Conservation (phyloP, 306 rosid species). For the Acacia crassicarpa region DNA sequence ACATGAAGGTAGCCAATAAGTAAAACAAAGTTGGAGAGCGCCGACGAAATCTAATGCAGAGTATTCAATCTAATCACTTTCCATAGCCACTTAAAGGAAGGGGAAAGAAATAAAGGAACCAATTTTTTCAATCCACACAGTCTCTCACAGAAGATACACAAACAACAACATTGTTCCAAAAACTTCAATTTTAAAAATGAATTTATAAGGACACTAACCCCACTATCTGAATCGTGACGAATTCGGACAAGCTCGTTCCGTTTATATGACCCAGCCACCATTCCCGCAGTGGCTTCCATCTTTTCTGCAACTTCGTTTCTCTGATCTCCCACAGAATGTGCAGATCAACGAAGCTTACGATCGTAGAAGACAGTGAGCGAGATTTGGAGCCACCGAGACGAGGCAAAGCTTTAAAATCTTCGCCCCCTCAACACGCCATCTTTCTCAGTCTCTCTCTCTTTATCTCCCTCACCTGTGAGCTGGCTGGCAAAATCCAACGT, state of each 20-base stretch:
- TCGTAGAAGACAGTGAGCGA: not conserved
- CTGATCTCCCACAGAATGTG: not conserved
- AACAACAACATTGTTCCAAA: not conserved
- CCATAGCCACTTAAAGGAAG: not conserved
- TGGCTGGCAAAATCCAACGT: too few relatives aligned
- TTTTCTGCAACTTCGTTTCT: not conserved
- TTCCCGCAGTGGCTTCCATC: slow-evolving; percentile 73
- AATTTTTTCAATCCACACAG: not conserved
- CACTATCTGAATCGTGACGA: slow-evolving; percentile 76
- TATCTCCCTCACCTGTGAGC: slow-evolving; percentile 9
- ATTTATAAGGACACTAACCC: slow-evolving; percentile 42
- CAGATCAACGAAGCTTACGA: slow-evolving; percentile 1
- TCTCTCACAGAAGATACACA: not conserved
- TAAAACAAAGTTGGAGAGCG: not conserved
- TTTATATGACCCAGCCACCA: slow-evolving; percentile 77
- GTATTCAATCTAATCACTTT: not conserved
- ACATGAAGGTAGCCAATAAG: not conserved
- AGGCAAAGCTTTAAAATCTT: slow-evolving; percentile 30
- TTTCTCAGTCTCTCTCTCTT: slow-evolving; percentile 7
- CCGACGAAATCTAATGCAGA: not conserved
- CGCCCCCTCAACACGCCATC: slow-evolving; percentile 54
- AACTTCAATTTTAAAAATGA: not conserved
- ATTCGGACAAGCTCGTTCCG: slow-evolving; percentile 78
- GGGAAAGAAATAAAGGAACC: not conserved
- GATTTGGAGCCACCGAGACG: not conserved